Evolutionary conservation across 2,329 filamentous ascomycete genomes (phyloP).

Genomic region (Podosphaera aphanis): DNA sequence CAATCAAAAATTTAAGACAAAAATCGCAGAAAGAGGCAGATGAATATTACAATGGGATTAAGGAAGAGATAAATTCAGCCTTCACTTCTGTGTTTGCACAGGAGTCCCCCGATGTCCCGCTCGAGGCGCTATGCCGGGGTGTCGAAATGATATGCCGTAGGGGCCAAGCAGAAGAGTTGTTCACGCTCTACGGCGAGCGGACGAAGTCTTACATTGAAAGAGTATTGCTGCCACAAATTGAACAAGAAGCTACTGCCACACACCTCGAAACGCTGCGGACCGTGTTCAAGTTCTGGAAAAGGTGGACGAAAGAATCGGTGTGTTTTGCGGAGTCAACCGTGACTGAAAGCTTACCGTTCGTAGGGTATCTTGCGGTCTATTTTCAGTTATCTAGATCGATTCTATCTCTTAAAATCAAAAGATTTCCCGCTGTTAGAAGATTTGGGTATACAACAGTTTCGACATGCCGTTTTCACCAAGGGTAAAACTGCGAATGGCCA

Average conservation of each 20-base stretch:
- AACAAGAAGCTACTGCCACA: conserved; percentile 24
- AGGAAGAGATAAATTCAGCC: conserved; percentile 50
- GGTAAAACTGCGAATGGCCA: conserved; percentile 13
- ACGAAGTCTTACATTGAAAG: conserved; percentile 45
- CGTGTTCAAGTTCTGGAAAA: conserved; percentile 38
- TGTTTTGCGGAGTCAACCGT: conserved; percentile 11
- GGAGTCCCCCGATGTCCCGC: conserved; percentile 39
- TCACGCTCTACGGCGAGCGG: conserved; percentile 37
- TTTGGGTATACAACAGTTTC: conserved; percentile 55
- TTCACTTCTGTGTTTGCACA: conserved; percentile 50
- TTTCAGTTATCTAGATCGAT: conserved; percentile 84
- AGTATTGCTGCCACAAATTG: conserved; percentile 31
- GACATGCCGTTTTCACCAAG: conserved; percentile 25
- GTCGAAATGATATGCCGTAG: conserved; percentile 81
- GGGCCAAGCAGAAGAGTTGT: conserved; percentile 45
- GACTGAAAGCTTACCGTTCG: conserved; percentile 4
- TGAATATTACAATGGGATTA: conserved; percentile 55
- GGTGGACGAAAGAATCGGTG: conserved; percentile 60
- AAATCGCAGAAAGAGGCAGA: conserved; percentile 37
- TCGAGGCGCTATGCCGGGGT: conserved; percentile 72
- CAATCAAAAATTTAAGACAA: conserved; percentile 76
- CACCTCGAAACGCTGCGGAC: conserved; percentile 39
- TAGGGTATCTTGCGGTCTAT: conserved; percentile 61
- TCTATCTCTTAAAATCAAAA: conserved; percentile 57
- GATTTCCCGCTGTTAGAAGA: conserved; percentile 54